Evolutionary conservation across 345 rosid species (phyloP).

Genomic region (Euphorbia lathyris): DNA sequence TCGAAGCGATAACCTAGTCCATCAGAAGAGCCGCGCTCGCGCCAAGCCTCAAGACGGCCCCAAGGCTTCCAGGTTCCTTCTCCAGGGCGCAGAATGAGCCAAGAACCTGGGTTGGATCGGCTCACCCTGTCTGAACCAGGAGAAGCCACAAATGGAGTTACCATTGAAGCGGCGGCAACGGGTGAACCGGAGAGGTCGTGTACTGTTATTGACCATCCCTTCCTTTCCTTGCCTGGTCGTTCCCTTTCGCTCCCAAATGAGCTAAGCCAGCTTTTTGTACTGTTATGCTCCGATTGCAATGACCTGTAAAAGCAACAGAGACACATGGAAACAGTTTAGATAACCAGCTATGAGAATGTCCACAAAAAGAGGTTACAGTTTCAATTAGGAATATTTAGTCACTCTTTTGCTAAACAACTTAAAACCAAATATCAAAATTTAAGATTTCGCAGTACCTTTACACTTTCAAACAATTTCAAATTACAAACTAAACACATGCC

Average conservation of each 20-base stretch:
- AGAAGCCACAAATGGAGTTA: conserved; percentile 80
- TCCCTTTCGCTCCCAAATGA: conserved; percentile 87
- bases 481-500: neutral
- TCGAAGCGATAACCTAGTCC: conserved; percentile 79
- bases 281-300: conserved; percentile 45
- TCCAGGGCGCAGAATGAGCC: conserved; percentile 86
- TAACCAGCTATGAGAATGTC: too few species aligned
- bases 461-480: neutral
- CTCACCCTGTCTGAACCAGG: conserved; percentile 87
- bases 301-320: conserved; percentile 43
- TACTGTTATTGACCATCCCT: conserved; percentile 91
- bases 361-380: neutral
- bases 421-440: conserved; percentile 13
- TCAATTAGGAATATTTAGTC: neutral
- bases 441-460: conserved; percentile 17
- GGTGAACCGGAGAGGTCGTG: conserved; percentile 94
- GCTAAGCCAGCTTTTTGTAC: conserved; percentile 63
- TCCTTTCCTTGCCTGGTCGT: conserved; percentile 65
- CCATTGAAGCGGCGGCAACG: conserved; percentile 76
- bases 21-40: conserved; percentile 69
- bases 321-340: too few species aligned
- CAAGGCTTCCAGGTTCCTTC: conserved; percentile 87
- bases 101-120: conserved; percentile 81
- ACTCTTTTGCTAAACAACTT: too few species aligned
- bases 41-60: conserved; percentile 95